These are phyloP conservation scores for Cocos nucifera DNA, from an alignment of 176 grass and related monocot species.

Conservation along the genomic window DNA sequence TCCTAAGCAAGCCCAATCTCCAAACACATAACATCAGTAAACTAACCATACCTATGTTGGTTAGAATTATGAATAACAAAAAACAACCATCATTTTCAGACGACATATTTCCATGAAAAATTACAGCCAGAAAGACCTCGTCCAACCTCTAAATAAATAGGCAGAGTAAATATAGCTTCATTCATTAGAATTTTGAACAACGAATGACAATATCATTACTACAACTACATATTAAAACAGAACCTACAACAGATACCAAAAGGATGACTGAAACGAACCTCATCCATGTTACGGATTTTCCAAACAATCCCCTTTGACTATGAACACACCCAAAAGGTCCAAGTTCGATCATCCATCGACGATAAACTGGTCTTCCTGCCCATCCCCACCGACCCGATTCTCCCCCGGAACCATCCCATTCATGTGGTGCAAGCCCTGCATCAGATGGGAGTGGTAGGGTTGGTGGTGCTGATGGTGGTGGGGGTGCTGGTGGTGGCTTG, in stretches of 20 bases:
- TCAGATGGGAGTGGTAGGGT: neutral
- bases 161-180: neutral
- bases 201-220: neutral
- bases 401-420: constrained; percentile 5
- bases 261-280: neutral
- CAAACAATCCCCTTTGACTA: neutral
- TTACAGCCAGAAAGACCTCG: too few species aligned
- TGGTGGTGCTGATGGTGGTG: neutral
- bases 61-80: too few species aligned
- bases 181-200: constrained; percentile 2
- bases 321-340: neutral
- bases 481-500: constrained; percentile 4
- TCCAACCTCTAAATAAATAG: too few species aligned
- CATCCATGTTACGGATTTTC: neutral
- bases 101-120: too few species aligned
- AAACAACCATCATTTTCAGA: too few species aligned
- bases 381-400: constrained; percentile 3
- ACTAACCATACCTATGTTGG: too few species aligned
- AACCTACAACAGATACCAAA: neutral
- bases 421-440: constrained; percentile 1
- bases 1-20: too few species aligned
- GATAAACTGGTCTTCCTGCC: constrained; percentile 2
- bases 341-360: constrained; percentile 4
- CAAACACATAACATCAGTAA: too few species aligned
- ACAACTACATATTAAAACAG: neutral